A percentile compares a stretch with the other conserved stretches of the same genome.
phyloP scores from a whole-genome alignment of 1,284 basidiomycete species.

The Cryptococcus maquisensis region DNA sequence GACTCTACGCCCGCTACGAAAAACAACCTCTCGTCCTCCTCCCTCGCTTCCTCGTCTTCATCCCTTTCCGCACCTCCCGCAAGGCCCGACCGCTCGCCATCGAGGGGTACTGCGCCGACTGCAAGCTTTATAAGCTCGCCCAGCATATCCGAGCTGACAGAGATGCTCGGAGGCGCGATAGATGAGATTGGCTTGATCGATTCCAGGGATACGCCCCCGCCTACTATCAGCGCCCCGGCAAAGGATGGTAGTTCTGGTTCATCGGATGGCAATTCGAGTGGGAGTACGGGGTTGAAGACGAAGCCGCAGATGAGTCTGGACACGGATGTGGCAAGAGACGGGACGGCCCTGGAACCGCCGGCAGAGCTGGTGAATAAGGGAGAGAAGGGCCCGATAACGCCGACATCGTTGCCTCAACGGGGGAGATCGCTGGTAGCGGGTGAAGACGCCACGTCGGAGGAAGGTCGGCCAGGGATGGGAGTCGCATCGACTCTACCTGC shows the following conservation, averaged over 20 bases:
- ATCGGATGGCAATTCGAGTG: too few species aligned
- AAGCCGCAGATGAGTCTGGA: conserved; percentile 43
- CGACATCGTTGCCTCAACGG: conserved; percentile 14
- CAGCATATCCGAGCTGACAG: conserved; percentile 44
- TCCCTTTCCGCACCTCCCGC: background rate
- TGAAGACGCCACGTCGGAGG: background rate
- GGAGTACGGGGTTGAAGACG: too few species aligned
- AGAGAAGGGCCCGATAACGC: conserved; percentile 43
- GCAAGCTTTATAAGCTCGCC: conserved; percentile 13
- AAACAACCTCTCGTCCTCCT: background rate
- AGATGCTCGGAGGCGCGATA: conserved; percentile 46
- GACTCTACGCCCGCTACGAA: background rate
- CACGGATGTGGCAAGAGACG: conserved; percentile 53
- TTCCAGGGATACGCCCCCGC: conserved; percentile 37
- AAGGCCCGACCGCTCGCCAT: conserved; percentile 13
- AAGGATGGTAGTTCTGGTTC: conserved; percentile 9
- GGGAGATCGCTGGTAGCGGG: background rate
- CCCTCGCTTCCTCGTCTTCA: conserved; percentile 3
- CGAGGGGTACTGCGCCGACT: conserved; percentile 4
- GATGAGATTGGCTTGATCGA: conserved; percentile 44
- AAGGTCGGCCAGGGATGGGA: conserved; percentile 10
- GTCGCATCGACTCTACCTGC: conserved; percentile 31
- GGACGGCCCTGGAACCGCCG: conserved; percentile 10
- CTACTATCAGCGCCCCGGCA: conserved; percentile 25
- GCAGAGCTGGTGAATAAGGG: too few species aligned